phyloP scores from a whole-genome alignment of 2,329 filamentous ascomycete genomes.

The Ophiostoma himal-ulmi region DNA sequence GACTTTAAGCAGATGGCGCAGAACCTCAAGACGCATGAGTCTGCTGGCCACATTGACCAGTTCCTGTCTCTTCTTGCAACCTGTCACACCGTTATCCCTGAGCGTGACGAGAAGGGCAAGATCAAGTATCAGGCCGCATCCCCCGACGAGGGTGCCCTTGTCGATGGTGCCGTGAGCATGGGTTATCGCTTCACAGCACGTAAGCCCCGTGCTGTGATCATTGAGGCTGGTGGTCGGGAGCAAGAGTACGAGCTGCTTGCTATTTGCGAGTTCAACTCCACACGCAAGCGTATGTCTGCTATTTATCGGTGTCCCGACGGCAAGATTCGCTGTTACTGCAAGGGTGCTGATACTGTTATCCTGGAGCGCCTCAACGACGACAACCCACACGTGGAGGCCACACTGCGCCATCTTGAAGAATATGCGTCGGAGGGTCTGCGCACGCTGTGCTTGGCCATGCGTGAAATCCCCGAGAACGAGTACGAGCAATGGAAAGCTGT shows the following conservation, averaged over 20 bases:
- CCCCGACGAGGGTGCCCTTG: constrained; percentile 92
- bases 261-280: constrained; percentile 99
- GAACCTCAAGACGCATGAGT: constrained; percentile 56
- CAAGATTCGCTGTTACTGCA: constrained; percentile 88
- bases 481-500: constrained; percentile 82
- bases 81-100: constrained; percentile 96
- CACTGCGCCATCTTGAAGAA: constrained; percentile 91
- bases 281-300: constrained; percentile 93
- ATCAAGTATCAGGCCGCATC: constrained; percentile 99
- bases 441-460: constrained; percentile 90
- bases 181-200: constrained; percentile 89
- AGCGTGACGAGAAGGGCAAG: constrained; percentile 68
- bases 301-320: constrained; percentile 96
- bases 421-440: constrained; percentile 94
- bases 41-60: constrained; percentile 58
- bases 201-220: constrained; percentile 82
- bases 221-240: constrained; percentile 65
- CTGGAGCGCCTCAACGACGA: constrained; percentile 78
- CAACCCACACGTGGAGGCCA: constrained; percentile 83
- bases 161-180: constrained; percentile 78
- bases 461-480: constrained; percentile 84
- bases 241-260: constrained; percentile 85
- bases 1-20: constrained; percentile 71
- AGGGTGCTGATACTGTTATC: constrained; percentile 96
- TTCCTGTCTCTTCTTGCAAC: constrained; percentile 82